A percentile compares a stretch with the other conserved stretches of the same genome.
These are phyloP conservation scores for Solanum pimpinellifolium DNA, from an alignment of 257 asterid species.

Conservation along the genomic window DNA sequence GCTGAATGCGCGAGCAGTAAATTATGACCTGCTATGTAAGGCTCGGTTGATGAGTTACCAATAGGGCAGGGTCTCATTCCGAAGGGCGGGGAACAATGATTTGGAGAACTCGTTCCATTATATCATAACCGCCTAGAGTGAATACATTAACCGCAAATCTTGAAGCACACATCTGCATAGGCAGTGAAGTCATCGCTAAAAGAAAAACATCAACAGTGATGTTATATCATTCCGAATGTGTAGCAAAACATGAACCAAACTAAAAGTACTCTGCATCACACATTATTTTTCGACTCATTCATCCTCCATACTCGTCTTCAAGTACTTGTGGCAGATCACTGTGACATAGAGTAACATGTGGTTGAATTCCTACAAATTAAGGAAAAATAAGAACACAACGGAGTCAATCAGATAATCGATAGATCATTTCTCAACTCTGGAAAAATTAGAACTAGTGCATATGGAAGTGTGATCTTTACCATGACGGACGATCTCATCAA, in stretches of 20 bases:
- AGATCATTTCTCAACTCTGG: not conserved
- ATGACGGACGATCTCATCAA: conserved; percentile 16
- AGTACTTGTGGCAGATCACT: conserved; percentile 51
- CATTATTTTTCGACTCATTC: conserved; percentile 44
- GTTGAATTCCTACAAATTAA: conserved; percentile 38
- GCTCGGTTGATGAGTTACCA: conserved; percentile 39
- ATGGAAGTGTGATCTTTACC: conserved; percentile 7
- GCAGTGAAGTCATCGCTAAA: conserved; percentile 41
- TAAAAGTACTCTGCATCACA: conserved; percentile 2
- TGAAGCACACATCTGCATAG: too few species aligned
- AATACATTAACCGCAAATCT: too few species aligned
- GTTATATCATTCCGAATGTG: not conserved
- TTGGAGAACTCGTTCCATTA: too few species aligned
- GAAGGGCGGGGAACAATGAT: too few species aligned
- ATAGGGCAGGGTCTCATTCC: not conserved
- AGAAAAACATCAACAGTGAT: not conserved
- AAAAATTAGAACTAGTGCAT: not conserved
- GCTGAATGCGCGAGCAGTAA: conserved; percentile 43
- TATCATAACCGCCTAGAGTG: too few species aligned
- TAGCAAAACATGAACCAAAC: not conserved
- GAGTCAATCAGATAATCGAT: too few species aligned
- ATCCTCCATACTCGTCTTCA: conserved; percentile 47
- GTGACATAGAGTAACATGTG: conserved; percentile 43
- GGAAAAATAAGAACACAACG: not conserved
- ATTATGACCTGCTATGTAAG: conserved; percentile 39